Evolutionary conservation across 2,329 filamentous ascomycete species (phyloP).

Genomic region (Trichoderma atrobrunneum): DNA sequence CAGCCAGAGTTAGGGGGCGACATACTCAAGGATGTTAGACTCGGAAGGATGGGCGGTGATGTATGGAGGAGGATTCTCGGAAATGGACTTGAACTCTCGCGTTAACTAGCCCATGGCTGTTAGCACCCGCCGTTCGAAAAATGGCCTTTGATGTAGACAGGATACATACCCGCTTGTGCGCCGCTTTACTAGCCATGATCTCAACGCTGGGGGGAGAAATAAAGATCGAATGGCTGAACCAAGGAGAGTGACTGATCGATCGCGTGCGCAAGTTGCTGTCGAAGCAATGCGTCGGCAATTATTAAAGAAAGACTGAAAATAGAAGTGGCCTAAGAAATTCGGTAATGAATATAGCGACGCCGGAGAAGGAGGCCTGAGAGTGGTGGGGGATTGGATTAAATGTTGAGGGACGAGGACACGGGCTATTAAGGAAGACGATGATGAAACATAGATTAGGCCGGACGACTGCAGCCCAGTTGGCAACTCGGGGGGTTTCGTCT

Average conservation of each 20-base stretch:
- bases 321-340: not conserved
- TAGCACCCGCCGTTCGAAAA: not conserved
- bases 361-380: not conserved
- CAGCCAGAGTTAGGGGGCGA: conserved; percentile 16
- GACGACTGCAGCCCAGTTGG: not conserved
- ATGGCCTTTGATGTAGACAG: not conserved
- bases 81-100: conserved; percentile 61
- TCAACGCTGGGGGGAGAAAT: not conserved
- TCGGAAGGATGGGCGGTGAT: conserved; percentile 88
- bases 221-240: not conserved
- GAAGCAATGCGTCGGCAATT: not conserved
- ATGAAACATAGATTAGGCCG: conserved; percentile 16
- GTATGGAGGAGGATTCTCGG: conserved; percentile 78
- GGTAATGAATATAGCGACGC: not conserved
- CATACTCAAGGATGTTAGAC: conserved; percentile 83
- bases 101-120: conserved; percentile 47
- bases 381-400: conserved; percentile 1
- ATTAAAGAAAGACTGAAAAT: not conserved
- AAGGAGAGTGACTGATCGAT: conserved; percentile 24
- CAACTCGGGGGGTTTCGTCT: not conserved
- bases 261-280: not conserved
- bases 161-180: conserved; percentile 63
- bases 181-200: conserved; percentile 68
- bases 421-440: conserved; percentile 3
- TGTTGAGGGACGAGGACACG: not conserved